phyloP scores from a whole-genome alignment of 495 filamentous ascomycete genomes.

The Hypoxylon fragiforme region DNA sequence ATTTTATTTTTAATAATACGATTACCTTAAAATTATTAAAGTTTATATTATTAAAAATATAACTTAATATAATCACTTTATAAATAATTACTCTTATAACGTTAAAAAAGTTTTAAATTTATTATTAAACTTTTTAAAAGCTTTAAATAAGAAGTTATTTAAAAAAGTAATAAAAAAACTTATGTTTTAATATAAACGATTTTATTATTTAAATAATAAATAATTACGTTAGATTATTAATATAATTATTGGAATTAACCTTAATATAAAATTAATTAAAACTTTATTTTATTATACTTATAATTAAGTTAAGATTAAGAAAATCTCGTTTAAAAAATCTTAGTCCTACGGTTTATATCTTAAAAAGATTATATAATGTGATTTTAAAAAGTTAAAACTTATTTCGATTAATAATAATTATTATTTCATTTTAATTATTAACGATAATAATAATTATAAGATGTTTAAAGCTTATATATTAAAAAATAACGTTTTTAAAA shows the following conservation, averaged over 20 bases:
- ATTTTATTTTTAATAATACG: no score
- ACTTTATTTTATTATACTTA: background rate
- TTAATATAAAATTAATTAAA: background rate
- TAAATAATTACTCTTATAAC: no score
- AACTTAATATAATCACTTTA: no score
- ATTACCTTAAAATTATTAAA: no score
- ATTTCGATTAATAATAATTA: background rate
- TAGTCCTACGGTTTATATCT: background rate
- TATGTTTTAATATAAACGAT: background rate
- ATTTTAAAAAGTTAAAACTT: background rate
- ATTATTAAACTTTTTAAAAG: no score
- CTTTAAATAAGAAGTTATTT: no score
- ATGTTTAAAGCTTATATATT: background rate
- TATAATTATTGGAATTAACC: background rate
- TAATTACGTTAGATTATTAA: background rate
- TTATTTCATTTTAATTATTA: background rate
- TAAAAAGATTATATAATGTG: background rate
- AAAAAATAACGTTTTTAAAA: background rate
- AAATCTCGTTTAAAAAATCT: background rate
- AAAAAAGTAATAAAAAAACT: background rate
- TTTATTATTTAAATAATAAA: background rate
- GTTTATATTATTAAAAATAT: no score
- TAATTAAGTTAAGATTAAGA: background rate
- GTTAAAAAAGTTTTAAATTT: no score
- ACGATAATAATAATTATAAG: background rate